A percentile compares a stretch with the other conserved stretches of the same genome.
Evolutionary conservation across 2,329 filamentous ascomycete species (phyloP).

Genomic region (Diaporthe ampelina): DNA sequence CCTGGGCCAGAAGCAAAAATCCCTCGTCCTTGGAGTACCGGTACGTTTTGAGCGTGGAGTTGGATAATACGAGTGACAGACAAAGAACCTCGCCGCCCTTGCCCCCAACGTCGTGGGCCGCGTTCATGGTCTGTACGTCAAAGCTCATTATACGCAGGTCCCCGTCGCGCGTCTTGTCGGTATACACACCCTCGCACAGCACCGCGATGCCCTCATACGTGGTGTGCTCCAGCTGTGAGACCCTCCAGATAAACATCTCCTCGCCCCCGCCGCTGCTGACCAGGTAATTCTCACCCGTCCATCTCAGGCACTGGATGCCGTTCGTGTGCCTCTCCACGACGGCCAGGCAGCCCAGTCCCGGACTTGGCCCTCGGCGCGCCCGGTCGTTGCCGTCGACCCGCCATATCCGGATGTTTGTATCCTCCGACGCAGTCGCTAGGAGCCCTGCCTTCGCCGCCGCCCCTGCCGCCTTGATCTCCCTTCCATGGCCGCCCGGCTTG

Average conservation of each 20-base stretch:
- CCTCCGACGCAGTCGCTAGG: slow-evolving; percentile 80
- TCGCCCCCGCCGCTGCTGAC: slow-evolving; percentile 91
- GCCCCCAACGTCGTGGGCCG: slow-evolving; percentile 41
- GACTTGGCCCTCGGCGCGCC: neutral
- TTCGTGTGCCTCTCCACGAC: slow-evolving; percentile 84
- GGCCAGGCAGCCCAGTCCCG: slow-evolving; percentile 64
- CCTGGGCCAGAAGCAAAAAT: slow-evolving; percentile 66
- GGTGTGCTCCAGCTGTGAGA: slow-evolving; percentile 65
- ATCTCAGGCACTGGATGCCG: slow-evolving; percentile 85
- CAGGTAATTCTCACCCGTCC: slow-evolving; percentile 79
- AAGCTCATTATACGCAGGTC: slow-evolving; percentile 89
- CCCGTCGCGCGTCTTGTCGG: slow-evolving; percentile 63
- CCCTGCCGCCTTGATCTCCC: slow-evolving; percentile 78
- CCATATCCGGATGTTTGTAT: slow-evolving; percentile 81
- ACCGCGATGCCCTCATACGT: slow-evolving; percentile 66
- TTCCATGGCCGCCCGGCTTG: slow-evolving; percentile 82
- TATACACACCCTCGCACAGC: slow-evolving; percentile 68
- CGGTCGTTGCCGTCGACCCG: slow-evolving; percentile 51
- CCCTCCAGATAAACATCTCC: slow-evolving; percentile 89
- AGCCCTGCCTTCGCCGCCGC: slow-evolving; percentile 50
- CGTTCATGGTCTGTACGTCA: slow-evolving; percentile 62
- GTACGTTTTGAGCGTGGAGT: slow-evolving; percentile 80
- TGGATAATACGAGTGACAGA: slow-evolving; percentile 84
- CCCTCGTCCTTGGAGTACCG: slow-evolving; percentile 57
- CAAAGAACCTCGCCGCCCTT: slow-evolving; percentile 58